phyloP scores from a whole-genome alignment of 2,329 filamentous ascomycete species.

The Alternaria panax region DNA sequence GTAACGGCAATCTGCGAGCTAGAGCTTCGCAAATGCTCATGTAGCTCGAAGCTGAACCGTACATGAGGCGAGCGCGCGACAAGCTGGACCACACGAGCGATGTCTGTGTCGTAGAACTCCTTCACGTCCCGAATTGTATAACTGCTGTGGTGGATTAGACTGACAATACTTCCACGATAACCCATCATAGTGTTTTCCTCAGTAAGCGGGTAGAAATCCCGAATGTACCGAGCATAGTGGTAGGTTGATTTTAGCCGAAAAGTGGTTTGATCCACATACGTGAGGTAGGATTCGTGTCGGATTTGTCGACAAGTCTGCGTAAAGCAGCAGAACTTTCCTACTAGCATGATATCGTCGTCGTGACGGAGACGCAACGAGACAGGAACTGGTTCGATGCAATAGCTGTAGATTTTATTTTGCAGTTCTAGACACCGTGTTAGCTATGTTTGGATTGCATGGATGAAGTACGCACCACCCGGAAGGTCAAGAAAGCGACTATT shows the following conservation, averaged over 20 bases:
- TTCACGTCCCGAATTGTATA: background rate
- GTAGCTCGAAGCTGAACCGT: background rate
- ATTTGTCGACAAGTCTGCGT: constrained; percentile 18
- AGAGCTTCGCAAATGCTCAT: background rate
- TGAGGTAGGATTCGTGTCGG: constrained; percentile 21
- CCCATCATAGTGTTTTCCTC: background rate
- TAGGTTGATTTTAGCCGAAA: background rate
- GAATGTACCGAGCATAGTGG: constrained; percentile 1
- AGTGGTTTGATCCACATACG: constrained; percentile 6
- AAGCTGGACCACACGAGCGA: background rate
- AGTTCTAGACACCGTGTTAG: background rate
- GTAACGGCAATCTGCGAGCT: background rate
- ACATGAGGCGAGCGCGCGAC: background rate
- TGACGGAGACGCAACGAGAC: background rate
- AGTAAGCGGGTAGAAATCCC: background rate
- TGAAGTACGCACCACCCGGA: background rate
- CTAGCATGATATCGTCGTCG: background rate
- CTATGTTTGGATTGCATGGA: background rate
- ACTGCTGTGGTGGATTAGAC: background rate
- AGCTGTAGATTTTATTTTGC: background rate
- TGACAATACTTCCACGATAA: background rate
- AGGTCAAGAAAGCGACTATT: background rate
- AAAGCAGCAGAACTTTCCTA: background rate
- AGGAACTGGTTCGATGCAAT: background rate
- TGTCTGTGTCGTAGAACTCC: background rate